phyloP scores from a whole-genome alignment of 2,329 filamentous ascomycete species.

The Blastomyces percursus region DNA sequence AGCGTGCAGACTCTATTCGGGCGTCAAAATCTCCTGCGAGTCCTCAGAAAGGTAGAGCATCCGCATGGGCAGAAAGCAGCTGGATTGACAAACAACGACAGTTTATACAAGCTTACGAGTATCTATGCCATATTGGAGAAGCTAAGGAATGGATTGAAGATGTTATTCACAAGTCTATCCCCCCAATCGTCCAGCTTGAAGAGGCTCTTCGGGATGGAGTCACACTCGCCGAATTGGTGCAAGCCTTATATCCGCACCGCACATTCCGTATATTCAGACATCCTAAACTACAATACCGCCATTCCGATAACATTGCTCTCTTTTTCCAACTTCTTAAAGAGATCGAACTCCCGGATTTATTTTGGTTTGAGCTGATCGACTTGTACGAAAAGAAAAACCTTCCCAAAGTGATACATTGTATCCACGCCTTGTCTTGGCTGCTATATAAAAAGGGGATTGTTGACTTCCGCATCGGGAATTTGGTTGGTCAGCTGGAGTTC shows the following conservation, averaged over 20 bases:
- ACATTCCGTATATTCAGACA: conserved; percentile 75
- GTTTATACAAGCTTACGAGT: conserved; percentile 94
- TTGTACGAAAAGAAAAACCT: conserved; percentile 99
- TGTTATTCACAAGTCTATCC: conserved; percentile 71
- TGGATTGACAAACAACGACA: conserved; percentile 99
- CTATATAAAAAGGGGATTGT: conserved; percentile 90
- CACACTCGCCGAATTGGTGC: conserved; percentile 86
- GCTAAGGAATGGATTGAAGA: conserved; percentile 99
- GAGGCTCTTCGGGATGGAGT: conserved; percentile 88
- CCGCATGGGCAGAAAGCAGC: conserved; percentile 69
- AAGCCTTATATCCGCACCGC: conserved; percentile 69
- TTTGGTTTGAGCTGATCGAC: conserved; percentile 93
- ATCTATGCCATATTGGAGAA: conserved; percentile 96
- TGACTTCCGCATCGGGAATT: conserved; percentile 89
- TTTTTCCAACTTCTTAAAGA: conserved; percentile 93
- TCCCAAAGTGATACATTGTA: conserved; percentile 97
- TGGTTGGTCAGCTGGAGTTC: conserved; percentile 93
- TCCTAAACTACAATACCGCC: conserved; percentile 76
- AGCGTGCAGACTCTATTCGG: conserved; percentile 51
- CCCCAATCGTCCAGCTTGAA: conserved; percentile 86
- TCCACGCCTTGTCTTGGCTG: conserved; percentile 95
- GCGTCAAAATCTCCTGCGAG: conserved; percentile 40
- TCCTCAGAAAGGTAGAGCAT: conserved; percentile 43
- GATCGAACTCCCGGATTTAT: conserved; percentile 84
- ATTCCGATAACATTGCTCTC: conserved; percentile 94